These are phyloP conservation scores for Pseudomonodictys pantanalensis DNA, from an alignment of 495 filamentous ascomycete genomes.

Conservation along the genomic window DNA sequence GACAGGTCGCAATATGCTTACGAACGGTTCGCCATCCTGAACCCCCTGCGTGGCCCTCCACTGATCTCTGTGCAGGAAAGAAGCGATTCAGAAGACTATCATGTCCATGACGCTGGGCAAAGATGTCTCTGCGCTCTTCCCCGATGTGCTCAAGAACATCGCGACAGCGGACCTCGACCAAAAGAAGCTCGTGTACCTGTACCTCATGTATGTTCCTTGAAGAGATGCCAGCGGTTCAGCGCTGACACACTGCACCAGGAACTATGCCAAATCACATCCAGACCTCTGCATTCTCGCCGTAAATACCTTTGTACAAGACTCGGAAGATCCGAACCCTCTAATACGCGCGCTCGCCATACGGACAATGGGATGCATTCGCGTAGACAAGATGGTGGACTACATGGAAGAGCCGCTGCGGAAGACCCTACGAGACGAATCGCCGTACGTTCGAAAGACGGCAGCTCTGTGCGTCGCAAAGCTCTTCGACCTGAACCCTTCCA, in stretches of 20 bases:
- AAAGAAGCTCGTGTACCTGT: constrained; percentile 99
- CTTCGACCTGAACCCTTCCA: constrained; percentile 85
- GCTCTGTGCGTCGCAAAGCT: constrained; percentile 98
- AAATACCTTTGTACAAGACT: constrained; percentile 98
- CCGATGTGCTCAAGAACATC: constrained; percentile 98
- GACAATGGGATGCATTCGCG: constrained; percentile 99
- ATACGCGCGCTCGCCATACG: constrained; percentile 92
- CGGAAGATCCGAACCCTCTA: constrained; percentile 96
- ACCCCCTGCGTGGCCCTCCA: neutral
- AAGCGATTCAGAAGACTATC: constrained; percentile 98
- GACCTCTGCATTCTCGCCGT: constrained; percentile 98
- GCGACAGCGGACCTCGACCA: constrained; percentile 92
- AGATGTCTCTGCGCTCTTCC: constrained; percentile 95
- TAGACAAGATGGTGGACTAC: constrained; percentile 99
- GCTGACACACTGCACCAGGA: constrained; percentile 55
- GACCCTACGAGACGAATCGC: constrained; percentile 93
- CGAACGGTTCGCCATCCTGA: constrained; percentile 61
- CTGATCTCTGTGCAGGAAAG: constrained; percentile 63
- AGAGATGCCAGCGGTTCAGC: neutral
- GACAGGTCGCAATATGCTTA: constrained; percentile 91
- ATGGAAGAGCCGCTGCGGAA: constrained; percentile 98
- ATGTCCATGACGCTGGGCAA: constrained; percentile 99
- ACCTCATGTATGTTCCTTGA: constrained; percentile 82
- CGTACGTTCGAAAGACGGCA: constrained; percentile 97
- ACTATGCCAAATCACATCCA: constrained; percentile 99